Evolutionary conservation across 768 basidiomycete genomes (phyloP).

Genomic region (Boletus patriciae): DNA sequence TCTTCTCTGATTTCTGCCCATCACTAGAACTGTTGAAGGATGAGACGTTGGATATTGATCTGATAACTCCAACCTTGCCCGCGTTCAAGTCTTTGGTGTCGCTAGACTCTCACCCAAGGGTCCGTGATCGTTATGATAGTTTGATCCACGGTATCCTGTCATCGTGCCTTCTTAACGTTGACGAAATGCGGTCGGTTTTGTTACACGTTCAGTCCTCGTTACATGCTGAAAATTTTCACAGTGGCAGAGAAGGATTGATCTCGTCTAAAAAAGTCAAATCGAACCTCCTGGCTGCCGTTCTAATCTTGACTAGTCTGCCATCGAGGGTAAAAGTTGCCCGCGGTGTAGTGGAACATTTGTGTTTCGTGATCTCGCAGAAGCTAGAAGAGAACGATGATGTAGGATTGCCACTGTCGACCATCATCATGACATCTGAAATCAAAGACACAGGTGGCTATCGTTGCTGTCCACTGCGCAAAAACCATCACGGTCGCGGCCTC

Average conservation of each 20-base stretch:
- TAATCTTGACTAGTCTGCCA: slow-evolving; percentile 81
- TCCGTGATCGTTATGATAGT: slow-evolving; percentile 53
- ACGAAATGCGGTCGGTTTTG: slow-evolving; percentile 80
- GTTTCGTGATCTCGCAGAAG: slow-evolving; percentile 81
- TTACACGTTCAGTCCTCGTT: neutral
- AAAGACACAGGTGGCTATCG: slow-evolving; percentile 62
- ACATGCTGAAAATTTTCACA: slow-evolving; percentile 32
- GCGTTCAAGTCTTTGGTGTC: slow-evolving; percentile 75
- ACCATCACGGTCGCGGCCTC: slow-evolving; percentile 76
- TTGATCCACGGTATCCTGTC: slow-evolving; percentile 82
- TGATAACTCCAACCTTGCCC: slow-evolving; percentile 78
- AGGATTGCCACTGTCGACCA: slow-evolving; percentile 15
- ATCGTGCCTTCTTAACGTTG: slow-evolving; percentile 79
- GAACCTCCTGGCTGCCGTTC: slow-evolving; percentile 82
- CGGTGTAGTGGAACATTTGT: slow-evolving; percentile 78
- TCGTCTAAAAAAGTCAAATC: slow-evolving; percentile 85
- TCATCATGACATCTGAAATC: slow-evolving; percentile 5
- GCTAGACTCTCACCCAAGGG: slow-evolving; percentile 41
- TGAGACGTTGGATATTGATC: slow-evolving; percentile 75
- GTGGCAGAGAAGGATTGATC: slow-evolving; percentile 76
- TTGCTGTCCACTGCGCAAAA: slow-evolving; percentile 87
- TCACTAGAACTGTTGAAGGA: slow-evolving; percentile 76
- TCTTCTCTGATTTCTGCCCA: neutral
- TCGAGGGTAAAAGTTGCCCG: slow-evolving; percentile 63
- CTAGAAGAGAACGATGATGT: slow-evolving; percentile 72